Conservation (phyloP, 768 basidiomycete species). For the Sporobolomyces pararoseus region DNA sequence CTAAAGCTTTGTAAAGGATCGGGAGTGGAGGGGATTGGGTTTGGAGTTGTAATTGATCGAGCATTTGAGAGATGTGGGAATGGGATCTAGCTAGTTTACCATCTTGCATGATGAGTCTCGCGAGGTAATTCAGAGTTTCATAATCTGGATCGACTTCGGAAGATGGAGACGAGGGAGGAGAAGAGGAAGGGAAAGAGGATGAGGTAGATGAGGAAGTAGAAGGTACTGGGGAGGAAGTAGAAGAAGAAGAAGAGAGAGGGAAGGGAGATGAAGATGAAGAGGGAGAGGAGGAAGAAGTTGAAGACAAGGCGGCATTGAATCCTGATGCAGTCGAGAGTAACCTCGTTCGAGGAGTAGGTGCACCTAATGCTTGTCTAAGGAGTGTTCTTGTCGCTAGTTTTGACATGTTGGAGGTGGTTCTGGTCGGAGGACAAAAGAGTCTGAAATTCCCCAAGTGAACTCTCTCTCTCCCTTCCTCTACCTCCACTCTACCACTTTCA, state of each 20-base stretch:
- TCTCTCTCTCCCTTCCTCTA: background rate
- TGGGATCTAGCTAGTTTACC: slow-evolving; percentile 65
- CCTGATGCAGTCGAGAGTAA: too few relatives aligned
- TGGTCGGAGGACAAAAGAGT: background rate
- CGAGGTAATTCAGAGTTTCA: slow-evolving; percentile 48
- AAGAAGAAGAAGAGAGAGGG: slow-evolving; percentile 53
- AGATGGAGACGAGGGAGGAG: background rate
- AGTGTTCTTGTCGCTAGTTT: background rate
- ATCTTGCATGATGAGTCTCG: slow-evolving; percentile 61
- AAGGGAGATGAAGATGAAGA: slow-evolving; percentile 19
- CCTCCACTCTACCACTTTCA: too few relatives aligned
- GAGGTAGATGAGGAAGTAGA: slow-evolving; percentile 62
- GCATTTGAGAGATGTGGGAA: slow-evolving; percentile 59
- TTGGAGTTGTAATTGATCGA: slow-evolving; percentile 67
- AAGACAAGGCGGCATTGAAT: background rate
- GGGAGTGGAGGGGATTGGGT: slow-evolving; percentile 76
- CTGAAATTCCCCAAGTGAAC: background rate
- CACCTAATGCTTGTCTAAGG: background rate
- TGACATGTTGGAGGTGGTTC: slow-evolving; percentile 7
- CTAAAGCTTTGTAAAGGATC: slow-evolving; percentile 69
- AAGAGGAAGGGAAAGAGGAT: background rate
- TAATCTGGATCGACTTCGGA: slow-evolving; percentile 23
- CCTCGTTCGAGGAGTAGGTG: too few relatives aligned
- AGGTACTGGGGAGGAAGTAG: too few relatives aligned
- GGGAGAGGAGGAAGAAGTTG: too few relatives aligned